Percentiles rank a stretch among this genome's conserved stretches.
phyloP scores from a whole-genome alignment of 495 filamentous ascomycete species.

The Talaromyces proteolyticus region DNA sequence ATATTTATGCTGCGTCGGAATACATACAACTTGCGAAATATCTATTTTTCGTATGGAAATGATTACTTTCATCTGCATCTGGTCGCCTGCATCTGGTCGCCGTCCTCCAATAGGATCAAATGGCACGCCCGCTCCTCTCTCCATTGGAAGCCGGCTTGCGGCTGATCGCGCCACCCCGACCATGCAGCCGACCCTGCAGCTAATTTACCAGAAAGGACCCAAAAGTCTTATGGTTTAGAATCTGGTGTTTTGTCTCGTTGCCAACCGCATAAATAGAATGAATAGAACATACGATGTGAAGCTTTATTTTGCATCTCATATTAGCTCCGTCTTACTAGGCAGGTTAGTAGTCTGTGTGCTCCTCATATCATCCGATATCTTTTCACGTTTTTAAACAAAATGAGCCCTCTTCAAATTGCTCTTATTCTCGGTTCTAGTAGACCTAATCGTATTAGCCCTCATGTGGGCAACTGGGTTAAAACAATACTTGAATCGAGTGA shows the following conservation, averaged over 20 bases:
- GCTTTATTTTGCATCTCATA: too few relatives aligned
- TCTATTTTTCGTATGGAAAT: too few relatives aligned
- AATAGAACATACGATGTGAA: background rate
- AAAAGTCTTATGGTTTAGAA: background rate
- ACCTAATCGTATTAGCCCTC: constrained; percentile 1
- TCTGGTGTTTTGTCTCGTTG: background rate
- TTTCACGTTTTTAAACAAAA: background rate
- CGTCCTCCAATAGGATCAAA: too few relatives aligned
- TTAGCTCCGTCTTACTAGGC: background rate
- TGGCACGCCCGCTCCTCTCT: too few relatives aligned
- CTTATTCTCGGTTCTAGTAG: constrained; percentile 1
- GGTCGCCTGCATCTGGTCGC: too few relatives aligned
- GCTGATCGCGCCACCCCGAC: background rate
- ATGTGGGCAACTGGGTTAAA: background rate
- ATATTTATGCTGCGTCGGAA: background rate
- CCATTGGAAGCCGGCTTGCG: background rate
- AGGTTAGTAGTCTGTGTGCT: background rate
- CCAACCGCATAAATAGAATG: background rate
- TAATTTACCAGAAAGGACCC: background rate
- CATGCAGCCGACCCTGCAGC: constrained; percentile 1
- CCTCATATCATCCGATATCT: background rate
- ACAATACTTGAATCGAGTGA: background rate
- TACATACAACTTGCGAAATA: background rate
- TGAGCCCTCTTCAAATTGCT: constrained; percentile 3
- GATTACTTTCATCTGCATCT: too few relatives aligned